Evolutionary conservation across 2,329 filamentous ascomycete genomes (phyloP), one percentile per base, ranked within the genome.

Genomic region (Talaromyces albobiverticillius): DNA sequence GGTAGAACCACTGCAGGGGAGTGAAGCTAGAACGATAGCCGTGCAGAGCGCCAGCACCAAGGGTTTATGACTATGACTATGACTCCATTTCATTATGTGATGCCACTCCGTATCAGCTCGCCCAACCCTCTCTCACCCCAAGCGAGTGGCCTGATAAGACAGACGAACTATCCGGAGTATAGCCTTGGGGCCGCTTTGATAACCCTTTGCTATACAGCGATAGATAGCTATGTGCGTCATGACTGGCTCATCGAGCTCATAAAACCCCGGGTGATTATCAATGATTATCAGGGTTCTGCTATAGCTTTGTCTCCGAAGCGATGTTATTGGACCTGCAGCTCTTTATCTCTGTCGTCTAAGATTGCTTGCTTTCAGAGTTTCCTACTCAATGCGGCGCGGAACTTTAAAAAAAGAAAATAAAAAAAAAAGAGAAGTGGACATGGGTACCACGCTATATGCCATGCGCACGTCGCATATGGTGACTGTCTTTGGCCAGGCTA

Each of bases 231-330:
- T 42, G 5, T 11, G 26, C 40, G 36, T 13, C 10, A 20, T 50
- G 47, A 50, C 25, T 50, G 47, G 47, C 25, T 13, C 11, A 42
- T n/a, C n/a, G n/a, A n/a, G n/a, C n/a, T n/a, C n/a, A n/a, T n/a
- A n/a, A n/a, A n/a, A n/a, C 36, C n/a, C 36, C 10, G 11, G 11
- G 22, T 25, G 14, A 9, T 26, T n/a, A 40, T 20, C 14, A 6
- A 40, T 5, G 6, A 6, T 20, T 20, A 40, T 40, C 13, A n/a
- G 6, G 5, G 4, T 7, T 40, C 18, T 20, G 14, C 13, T 40
- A 20, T 40, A n/a, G 18, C 18, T 40, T 40, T n/a, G n/a, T n/a
- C n/a, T n/a, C n/a, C n/a, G n/a, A n/a, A n/a, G n/a, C n/a, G n/a
- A n/a, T n/a, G n/a, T n/a, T n/a, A 40, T 40, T 40, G 36, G 36